Conservation (phyloP, 2,329 filamentous ascomycete species). For the Claviceps capensis region DNA sequence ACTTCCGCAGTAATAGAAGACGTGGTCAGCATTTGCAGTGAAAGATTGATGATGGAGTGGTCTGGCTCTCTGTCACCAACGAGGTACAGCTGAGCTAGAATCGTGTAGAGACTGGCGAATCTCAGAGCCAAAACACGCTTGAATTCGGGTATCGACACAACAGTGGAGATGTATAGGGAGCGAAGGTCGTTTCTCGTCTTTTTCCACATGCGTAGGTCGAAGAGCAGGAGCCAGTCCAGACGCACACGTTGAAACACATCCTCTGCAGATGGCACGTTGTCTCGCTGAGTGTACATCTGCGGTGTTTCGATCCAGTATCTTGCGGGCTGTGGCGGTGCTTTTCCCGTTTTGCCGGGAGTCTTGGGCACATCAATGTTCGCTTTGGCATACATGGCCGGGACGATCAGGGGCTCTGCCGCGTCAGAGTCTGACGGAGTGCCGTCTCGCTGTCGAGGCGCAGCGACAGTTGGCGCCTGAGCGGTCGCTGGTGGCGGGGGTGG, state of each 20-base stretch:
- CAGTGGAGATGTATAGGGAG: slow-evolving; percentile 89
- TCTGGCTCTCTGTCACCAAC: slow-evolving; percentile 94
- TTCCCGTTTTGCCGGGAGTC: slow-evolving; percentile 51
- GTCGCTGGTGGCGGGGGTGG: slow-evolving; percentile 53
- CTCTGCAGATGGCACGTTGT: slow-evolving; percentile 58
- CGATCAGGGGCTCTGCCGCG: slow-evolving; percentile 49
- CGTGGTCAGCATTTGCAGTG: slow-evolving; percentile 89
- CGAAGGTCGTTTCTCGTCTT: slow-evolving; percentile 80
- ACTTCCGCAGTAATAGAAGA: slow-evolving; percentile 94
- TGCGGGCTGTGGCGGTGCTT: slow-evolving; percentile 47
- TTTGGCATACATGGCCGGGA: slow-evolving; percentile 47
- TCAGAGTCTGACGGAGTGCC: slow-evolving; percentile 61
- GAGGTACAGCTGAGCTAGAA: slow-evolving; percentile 83
- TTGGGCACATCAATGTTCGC: slow-evolving; percentile 63
- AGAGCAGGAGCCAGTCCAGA: slow-evolving; percentile 87
- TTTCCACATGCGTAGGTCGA: slow-evolving; percentile 94
- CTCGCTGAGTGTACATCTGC: slow-evolving; percentile 47
- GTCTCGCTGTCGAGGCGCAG: slow-evolving; percentile 37
- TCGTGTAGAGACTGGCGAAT: slow-evolving; percentile 92
- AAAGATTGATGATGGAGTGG: slow-evolving; percentile 96
- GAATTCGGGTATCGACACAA: slow-evolving; percentile 90
- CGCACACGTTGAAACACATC: slow-evolving; percentile 82
- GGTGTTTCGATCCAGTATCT: slow-evolving; percentile 82
- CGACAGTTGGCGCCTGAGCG: slow-evolving; percentile 38
- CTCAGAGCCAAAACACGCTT: slow-evolving; percentile 84